Evolutionary conservation across 2,329 filamentous ascomycete genomes (phyloP).

Genomic region (Cladosporium sp.): DNA sequence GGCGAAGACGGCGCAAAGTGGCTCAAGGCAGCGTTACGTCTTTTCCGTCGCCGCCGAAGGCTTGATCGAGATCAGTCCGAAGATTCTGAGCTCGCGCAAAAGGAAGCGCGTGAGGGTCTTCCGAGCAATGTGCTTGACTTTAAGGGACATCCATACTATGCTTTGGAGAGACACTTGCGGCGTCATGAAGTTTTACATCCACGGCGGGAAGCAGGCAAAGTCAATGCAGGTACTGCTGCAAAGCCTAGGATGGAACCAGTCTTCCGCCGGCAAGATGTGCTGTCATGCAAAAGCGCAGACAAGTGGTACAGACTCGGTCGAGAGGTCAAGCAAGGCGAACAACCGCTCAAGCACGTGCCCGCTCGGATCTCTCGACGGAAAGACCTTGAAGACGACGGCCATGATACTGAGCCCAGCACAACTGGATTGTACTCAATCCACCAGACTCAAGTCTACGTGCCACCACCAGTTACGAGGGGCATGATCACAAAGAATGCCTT

Average conservation of each 20-base stretch:
- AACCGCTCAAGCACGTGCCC: conserved; percentile 71
- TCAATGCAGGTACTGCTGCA: conserved; percentile 64
- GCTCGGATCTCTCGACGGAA: conserved; percentile 28
- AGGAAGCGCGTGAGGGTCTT: conserved; percentile 69
- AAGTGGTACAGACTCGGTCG: conserved; percentile 90
- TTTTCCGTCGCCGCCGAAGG: conserved; percentile 38
- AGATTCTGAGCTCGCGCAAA: conserved; percentile 69
- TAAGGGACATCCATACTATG: conserved; percentile 51
- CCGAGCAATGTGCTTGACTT: conserved; percentile 43
- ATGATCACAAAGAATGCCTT: conserved; percentile 64
- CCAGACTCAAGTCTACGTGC: conserved; percentile 69
- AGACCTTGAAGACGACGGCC: conserved; percentile 35
- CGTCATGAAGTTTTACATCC: conserved; percentile 80
- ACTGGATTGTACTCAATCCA: conserved; percentile 61
- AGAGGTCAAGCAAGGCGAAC: conserved; percentile 74
- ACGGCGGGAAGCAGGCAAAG: conserved; percentile 71
- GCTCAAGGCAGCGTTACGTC: conserved; percentile 54
- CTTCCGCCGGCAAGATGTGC: conserved; percentile 79
- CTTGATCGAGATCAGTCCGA: conserved; percentile 80
- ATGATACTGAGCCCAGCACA: conserved; percentile 46
- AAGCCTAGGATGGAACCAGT: conserved; percentile 68
- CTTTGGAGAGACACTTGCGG: conserved; percentile 79
- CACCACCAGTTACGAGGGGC: conserved; percentile 74
- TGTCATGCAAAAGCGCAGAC: conserved; percentile 73
- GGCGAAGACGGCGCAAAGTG: conserved; percentile 54